These are phyloP conservation scores for Quercus alba DNA, from an alignment of 306 rosid species.

Conservation along the genomic window DNA sequence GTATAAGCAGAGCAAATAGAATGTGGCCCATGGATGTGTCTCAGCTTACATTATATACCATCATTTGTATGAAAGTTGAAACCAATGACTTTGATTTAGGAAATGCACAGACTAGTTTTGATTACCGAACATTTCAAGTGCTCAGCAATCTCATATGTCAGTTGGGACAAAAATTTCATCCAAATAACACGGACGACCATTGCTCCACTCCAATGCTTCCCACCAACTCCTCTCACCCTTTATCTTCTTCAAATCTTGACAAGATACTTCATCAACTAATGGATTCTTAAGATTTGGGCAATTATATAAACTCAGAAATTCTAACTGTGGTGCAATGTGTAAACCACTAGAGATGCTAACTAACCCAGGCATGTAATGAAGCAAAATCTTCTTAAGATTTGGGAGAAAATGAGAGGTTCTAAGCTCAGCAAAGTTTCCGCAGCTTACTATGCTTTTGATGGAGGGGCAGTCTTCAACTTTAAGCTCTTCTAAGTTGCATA, in stretches of 20 bases:
- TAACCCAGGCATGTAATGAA: conserved; percentile 10
- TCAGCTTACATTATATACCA: not conserved
- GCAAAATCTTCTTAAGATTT: not conserved
- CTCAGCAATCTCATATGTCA: not conserved
- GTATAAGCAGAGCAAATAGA: not conserved
- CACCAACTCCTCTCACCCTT: conserved; percentile 23
- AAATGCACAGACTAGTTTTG: too few relatives aligned
- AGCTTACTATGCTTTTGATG: not conserved
- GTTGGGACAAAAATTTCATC: not conserved
- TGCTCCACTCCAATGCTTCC: conserved; percentile 2
- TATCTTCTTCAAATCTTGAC: not conserved
- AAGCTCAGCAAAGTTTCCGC: not conserved
- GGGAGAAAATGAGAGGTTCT: not conserved
- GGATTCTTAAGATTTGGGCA: conserved; percentile 10
- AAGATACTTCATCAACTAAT: not conserved
- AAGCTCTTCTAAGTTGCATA: conserved; percentile 1
- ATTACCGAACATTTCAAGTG: not conserved
- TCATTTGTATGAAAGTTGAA: not conserved
- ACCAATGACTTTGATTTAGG: too few relatives aligned
- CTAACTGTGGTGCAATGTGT: not conserved
- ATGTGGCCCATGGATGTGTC: not conserved
- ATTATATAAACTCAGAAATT: not conserved
- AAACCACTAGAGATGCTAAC: conserved; percentile 11
- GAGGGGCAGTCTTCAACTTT: conserved; percentile 25
- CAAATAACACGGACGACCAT: not conserved